Evolutionary conservation across 257 asterid genomes (phyloP), one percentile per base, ranked within the genome.

Genomic region (Knoxia roxburghii): DNA sequence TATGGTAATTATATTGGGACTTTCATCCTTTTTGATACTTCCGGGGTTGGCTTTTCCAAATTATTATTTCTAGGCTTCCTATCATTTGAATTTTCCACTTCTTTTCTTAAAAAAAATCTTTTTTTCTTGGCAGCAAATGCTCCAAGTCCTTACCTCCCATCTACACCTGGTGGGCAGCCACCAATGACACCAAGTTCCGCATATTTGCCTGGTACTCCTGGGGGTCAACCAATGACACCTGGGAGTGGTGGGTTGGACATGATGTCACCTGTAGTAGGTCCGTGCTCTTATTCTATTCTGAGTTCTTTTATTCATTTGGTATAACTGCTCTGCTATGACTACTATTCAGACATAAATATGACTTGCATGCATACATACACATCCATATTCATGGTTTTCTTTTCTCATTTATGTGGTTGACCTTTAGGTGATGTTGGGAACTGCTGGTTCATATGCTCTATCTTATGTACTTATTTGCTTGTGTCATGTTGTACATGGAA

Each of bases 171-270:
- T 65, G 98, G 98, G 52, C 97, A 88, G 74, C 97, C 95, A 51
- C 98, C 98, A 6, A 86, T 89, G 97, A 92, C 97, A 0, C 97
- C 98, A 52, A 89, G 96, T 78, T 92, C 98, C 33, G 91, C 97
- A 48, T 89, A 89, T 75, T 84, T 92, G 68, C 98, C 98, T 73
- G 96, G 98, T 61, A 92, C 98, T 9, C 98, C 98, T 35, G 97
- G 96, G 61, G 99, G 96, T 60, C 98, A 89, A 68, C 98, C 98
- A 40, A 89, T 91, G 98, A 91, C 96, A 49, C 96, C 98, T 58
- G 96, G 97, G 52, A 76, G 97, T 78, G 97, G 98, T 56, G 89
- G 97, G 43, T 76, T 94, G 84, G 99, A 87, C 78, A 79, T 90
- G 89, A 90, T 94, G 97, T 94, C 97, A 2, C 99, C 97, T 72